These are phyloP conservation scores for Pelargonium fulgidum DNA, from an alignment of 441 rosid genomes.

Conservation along the genomic window DNA sequence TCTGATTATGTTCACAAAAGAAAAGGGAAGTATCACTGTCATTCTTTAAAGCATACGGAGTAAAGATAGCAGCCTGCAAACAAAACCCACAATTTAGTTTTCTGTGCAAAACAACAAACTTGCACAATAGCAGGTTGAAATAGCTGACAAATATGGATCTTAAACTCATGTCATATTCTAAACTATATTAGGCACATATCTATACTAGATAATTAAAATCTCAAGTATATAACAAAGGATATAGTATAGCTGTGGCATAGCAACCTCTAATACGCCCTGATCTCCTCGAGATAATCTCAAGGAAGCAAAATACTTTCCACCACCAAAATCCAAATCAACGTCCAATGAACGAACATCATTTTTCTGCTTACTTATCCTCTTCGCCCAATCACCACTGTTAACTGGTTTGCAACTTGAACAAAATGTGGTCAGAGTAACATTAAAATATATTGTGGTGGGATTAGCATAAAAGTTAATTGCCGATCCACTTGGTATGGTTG, in stretches of 20 bases:
- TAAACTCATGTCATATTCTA: neutral
- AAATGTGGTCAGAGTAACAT: conserved; percentile 56
- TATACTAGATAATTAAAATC: conserved; percentile 8
- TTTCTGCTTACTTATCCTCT: conserved; percentile 64
- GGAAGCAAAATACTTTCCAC: conserved; percentile 74
- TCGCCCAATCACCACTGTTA: conserved; percentile 83
- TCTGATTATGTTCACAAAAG: conserved; percentile 52
- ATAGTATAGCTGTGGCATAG: conserved; percentile 19
- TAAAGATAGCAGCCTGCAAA: conserved; percentile 74
- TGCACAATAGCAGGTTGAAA: neutral
- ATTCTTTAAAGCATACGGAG: conserved; percentile 72
- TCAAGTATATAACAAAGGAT: conserved; percentile 15
- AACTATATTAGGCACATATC: neutral
- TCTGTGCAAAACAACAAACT: conserved; percentile 6
- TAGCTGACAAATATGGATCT: neutral
- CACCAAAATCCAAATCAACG: conserved; percentile 74
- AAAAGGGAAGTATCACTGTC: conserved; percentile 56
- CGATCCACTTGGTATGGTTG: conserved; percentile 66
- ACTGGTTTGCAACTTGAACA: conserved; percentile 71
- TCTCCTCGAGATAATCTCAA: conserved; percentile 78
- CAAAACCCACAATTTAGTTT: conserved; percentile 20
- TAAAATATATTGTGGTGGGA: conserved; percentile 65
- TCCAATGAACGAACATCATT: conserved; percentile 51
- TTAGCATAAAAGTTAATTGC: conserved; percentile 75
- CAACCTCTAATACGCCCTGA: conserved; percentile 87